Conservation (phyloP, 345 rosid genomes). For the Brassica cretica region DNA sequence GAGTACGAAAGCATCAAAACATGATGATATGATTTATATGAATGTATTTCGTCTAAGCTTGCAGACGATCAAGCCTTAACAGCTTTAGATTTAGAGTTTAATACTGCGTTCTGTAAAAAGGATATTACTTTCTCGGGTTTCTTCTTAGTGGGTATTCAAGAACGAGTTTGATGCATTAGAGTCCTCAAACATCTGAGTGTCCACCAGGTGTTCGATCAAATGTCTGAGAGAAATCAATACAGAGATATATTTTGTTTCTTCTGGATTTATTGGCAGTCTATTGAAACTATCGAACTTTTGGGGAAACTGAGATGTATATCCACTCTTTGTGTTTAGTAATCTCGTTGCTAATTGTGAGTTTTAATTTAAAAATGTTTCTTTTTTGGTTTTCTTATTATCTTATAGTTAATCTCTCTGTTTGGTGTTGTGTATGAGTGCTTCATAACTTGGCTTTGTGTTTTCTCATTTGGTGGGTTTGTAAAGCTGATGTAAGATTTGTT, state of each 20-base stretch:
- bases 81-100: not conserved
- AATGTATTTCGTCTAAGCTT: not conserved
- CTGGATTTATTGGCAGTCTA: not conserved
- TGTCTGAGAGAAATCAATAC: not conserved
- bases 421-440: not conserved
- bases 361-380: not conserved
- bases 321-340: not conserved
- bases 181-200: not conserved
- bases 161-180: not conserved
- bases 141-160: not conserved
- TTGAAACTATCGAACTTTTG: not conserved
- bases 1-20: not conserved
- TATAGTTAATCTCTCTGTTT: not conserved
- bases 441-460: not conserved
- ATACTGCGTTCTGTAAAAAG: not conserved
- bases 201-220: constrained; percentile 6
- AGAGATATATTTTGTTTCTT: not conserved
- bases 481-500: not conserved
- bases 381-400: not conserved
- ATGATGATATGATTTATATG: not conserved
- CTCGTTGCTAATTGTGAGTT: constrained; percentile 9
- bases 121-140: not conserved
- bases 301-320: not conserved
- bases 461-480: not conserved
- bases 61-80: not conserved